Evolutionary conservation across 1,139 yeast species (phyloP).

Genomic region (Yamadazyma trypodendri): DNA sequence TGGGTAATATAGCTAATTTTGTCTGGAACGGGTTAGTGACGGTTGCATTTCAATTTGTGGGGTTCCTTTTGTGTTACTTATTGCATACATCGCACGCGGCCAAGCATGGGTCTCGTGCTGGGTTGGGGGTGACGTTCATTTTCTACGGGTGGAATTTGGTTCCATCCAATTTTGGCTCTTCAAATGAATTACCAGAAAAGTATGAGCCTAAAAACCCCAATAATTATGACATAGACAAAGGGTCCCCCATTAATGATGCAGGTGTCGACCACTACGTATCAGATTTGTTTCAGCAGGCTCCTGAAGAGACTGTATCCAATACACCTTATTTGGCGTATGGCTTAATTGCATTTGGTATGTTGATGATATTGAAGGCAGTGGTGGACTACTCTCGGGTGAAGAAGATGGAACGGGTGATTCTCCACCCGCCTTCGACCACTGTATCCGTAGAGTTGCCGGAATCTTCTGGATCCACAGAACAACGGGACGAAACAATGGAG

Average conservation of each 20-base stretch:
- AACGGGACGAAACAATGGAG: too few species aligned
- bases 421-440: conserved; percentile 34
- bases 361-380: conserved; percentile 64
- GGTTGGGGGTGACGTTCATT: conserved; percentile 82
- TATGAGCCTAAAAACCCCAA: conserved; percentile 59
- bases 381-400: conserved; percentile 75
- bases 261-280: conserved; percentile 48
- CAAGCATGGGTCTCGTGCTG: conserved; percentile 91
- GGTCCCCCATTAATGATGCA: conserved; percentile 36
- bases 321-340: conserved; percentile 56
- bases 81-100: conserved; percentile 97
- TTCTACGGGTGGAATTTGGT: conserved; percentile 73
- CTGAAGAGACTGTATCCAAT: conserved; percentile 14
- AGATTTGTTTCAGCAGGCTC: conserved; percentile 25
- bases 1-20: conserved; percentile 86
- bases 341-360: conserved; percentile 65
- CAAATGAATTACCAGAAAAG: conserved; percentile 36
- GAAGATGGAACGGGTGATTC: conserved; percentile 65
- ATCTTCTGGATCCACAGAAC: conserved; percentile 2
- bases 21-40: conserved; percentile 89
- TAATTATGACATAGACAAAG: conserved; percentile 46
- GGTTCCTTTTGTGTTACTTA: conserved; percentile 85
- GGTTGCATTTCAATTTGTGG: conserved; percentile 88
- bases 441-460: neutral
- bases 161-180: conserved; percentile 55